Percentiles rank a stretch among this genome's conserved stretches.
phyloP scores from a whole-genome alignment of 768 basidiomycete genomes.

The Pleurotus eryngii region DNA sequence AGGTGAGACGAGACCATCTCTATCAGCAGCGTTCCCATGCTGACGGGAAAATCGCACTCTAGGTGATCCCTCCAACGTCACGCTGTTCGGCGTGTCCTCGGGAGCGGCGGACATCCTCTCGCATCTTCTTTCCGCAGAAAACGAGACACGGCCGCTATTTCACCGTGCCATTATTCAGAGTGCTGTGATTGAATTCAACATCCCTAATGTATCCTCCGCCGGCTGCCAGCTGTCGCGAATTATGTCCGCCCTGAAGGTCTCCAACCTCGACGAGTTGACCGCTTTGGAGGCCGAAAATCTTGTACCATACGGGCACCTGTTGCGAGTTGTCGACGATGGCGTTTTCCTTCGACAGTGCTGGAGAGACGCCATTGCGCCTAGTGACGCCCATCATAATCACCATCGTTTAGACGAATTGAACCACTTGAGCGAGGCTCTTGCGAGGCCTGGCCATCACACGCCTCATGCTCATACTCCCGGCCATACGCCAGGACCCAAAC shows the following conservation, averaged over 20 bases:
- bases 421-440: not conserved
- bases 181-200: constrained; percentile 56
- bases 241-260: constrained; percentile 51
- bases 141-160: constrained; percentile 60
- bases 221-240: constrained; percentile 67
- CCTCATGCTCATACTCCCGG: not conserved
- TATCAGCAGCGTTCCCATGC: not conserved
- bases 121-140: constrained; percentile 61
- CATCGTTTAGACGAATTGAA: constrained; percentile 10
- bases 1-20: constrained; percentile 26
- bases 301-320: constrained; percentile 42
- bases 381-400: constrained; percentile 22
- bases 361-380: constrained; percentile 43
- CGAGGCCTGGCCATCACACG: constrained; percentile 1
- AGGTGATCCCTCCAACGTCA: constrained; percentile 52
- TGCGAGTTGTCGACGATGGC: constrained; percentile 67
- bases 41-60: not conserved
- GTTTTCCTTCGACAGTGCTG: constrained; percentile 63
- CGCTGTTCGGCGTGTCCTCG: constrained; percentile 47
- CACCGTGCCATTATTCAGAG: constrained; percentile 77
- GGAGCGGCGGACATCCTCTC: constrained; percentile 58
- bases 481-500: not conserved
- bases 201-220: constrained; percentile 56
- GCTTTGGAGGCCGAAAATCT: constrained; percentile 56
- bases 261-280: constrained; percentile 61